Evolutionary conservation across 106 monocot species (phyloP).

Genomic region (Iris macrosiphon): DNA sequence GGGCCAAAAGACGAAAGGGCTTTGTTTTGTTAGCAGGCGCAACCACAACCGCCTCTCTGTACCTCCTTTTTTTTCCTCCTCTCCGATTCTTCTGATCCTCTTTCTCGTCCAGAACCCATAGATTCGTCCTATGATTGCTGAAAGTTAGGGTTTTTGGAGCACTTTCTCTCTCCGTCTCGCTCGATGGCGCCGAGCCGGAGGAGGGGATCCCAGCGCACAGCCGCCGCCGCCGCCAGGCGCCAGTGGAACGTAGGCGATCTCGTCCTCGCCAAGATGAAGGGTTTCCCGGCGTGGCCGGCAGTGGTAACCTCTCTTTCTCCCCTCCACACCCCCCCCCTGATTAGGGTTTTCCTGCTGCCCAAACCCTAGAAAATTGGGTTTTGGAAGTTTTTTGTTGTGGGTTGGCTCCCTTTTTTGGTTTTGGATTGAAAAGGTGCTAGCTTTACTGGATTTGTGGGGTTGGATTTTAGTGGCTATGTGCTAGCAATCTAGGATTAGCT

Average conservation of each 20-base stretch:
- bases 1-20: not conserved
- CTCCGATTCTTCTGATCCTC: no score
- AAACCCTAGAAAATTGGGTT: not conserved
- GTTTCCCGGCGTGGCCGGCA: conserved; percentile 98
- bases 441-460: no score
- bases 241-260: conserved; percentile 99
- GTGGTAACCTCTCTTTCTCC: conserved; percentile 32
- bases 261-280: conserved; percentile 99
- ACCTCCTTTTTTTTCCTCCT: not conserved
- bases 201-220: conserved; percentile 55
- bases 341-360: not conserved
- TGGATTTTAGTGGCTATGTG: no score
- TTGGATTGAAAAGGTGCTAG: no score
- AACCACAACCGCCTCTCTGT: conserved; percentile 9
- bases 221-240: conserved; percentile 52
- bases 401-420: not conserved
- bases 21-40: conserved; percentile 5
- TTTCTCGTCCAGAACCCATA: conserved; percentile 2
- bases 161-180: not conserved
- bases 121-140: conserved; percentile 22
- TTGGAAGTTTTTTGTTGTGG: not conserved
- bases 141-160: conserved; percentile 7
- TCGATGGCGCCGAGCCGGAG: conserved; percentile 69
- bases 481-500: no score
- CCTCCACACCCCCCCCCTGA: no score